phyloP scores from a whole-genome alignment of 129 eudicot species.

The Artemisia tridentata region DNA sequence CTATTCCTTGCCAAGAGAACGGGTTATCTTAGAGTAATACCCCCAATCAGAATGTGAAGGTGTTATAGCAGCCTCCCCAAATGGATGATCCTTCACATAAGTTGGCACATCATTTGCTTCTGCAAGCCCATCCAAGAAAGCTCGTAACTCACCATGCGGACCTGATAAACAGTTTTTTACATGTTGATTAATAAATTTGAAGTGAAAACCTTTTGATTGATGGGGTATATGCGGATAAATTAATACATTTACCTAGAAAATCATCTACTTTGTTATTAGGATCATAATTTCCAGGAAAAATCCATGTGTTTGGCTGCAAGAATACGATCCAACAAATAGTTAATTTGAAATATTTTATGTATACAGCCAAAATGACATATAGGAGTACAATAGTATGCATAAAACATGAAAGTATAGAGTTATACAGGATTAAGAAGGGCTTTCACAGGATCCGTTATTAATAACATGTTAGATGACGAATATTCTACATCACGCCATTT shows the following conservation, averaged over 20 bases:
- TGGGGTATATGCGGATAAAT: not conserved
- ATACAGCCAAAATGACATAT: not conserved
- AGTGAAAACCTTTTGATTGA: no score
- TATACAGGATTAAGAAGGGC: conserved; percentile 65
- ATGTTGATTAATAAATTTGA: no score
- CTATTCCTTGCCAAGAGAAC: conserved; percentile 10
- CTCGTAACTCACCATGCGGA: conserved; percentile 47
- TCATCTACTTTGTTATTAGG: conserved; percentile 26
- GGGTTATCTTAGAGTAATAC: conserved; percentile 35
- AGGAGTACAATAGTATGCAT: no score
- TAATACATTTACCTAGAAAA: conserved; percentile 34
- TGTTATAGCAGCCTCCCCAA: conserved; percentile 47
- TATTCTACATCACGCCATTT: conserved; percentile 26
- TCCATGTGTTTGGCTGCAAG: conserved; percentile 61
- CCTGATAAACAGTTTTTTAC: conserved; percentile 27
- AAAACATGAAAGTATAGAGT: not conserved
- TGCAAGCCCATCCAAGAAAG: conserved; percentile 48
- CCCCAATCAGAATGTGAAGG: conserved; percentile 46
- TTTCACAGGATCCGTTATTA: conserved; percentile 41
- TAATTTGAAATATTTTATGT: not conserved
- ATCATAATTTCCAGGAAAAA: conserved; percentile 35
- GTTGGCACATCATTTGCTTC: conserved; percentile 51
- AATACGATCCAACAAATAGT: not conserved
- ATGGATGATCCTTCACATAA: conserved; percentile 44
- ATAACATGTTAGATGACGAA: conserved; percentile 45